These are phyloP conservation scores for Ceratocystis albifundus DNA, from an alignment of 2,329 filamentous ascomycete species.

Conservation along the genomic window DNA sequence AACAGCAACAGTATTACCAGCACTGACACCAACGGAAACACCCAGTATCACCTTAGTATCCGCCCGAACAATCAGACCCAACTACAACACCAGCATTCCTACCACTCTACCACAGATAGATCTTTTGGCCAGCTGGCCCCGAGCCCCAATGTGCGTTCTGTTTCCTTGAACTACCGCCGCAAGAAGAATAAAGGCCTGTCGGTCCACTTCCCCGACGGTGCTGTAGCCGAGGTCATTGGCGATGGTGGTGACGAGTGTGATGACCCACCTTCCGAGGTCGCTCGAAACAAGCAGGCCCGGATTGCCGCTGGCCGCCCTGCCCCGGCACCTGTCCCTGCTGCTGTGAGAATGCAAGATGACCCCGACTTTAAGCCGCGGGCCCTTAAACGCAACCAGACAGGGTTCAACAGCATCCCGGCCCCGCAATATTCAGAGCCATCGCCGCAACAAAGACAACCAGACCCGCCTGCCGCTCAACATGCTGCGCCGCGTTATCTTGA, in stretches of 20 bases:
- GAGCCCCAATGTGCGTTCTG: conserved; percentile 35
- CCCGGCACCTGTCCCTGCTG: conserved; percentile 18
- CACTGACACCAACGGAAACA: not conserved
- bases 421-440: conserved; percentile 8
- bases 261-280: conserved; percentile 59
- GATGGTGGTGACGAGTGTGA: conserved; percentile 83
- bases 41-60: conserved; percentile 17
- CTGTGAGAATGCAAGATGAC: conserved; percentile 28
- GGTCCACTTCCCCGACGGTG: conserved; percentile 61
- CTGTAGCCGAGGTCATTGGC: conserved; percentile 66
- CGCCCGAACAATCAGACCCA: conserved; percentile 18
- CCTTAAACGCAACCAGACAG: conserved; percentile 48
- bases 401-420: conserved; percentile 29
- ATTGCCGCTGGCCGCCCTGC: conserved; percentile 26
- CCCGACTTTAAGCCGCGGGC: conserved; percentile 41
- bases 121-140: conserved; percentile 32
- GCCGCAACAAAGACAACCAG: conserved; percentile 28
- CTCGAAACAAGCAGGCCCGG: conserved; percentile 38
- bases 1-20: not conserved
- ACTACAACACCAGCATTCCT: conserved; percentile 23
- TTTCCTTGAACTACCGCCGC: conserved; percentile 30
- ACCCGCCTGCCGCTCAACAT: conserved; percentile 24
- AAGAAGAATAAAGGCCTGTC: conserved; percentile 53
- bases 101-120: conserved; percentile 36
- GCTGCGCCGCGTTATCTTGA: conserved; percentile 34